Conservation (phyloP, 1,284 basidiomycete genomes). For the Amylostereum areolatum region DNA sequence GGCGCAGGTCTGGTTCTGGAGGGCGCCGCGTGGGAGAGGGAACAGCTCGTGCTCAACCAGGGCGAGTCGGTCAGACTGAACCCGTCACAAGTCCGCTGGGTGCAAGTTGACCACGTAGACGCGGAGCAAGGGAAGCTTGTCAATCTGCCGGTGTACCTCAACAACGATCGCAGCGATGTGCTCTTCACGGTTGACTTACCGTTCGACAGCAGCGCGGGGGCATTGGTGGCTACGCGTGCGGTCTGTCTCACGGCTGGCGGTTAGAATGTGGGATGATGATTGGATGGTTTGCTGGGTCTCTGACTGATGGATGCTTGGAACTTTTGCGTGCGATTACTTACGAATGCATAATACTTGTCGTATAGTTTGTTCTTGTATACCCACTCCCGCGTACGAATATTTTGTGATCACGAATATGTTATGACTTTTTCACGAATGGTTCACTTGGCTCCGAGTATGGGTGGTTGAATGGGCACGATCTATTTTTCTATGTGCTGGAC, state of each 20-base stretch:
- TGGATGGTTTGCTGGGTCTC: too few relatives aligned
- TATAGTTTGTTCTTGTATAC: too few relatives aligned
- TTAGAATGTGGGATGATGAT: conserved; percentile 19
- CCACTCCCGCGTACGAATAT: too few relatives aligned
- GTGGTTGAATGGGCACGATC: too few relatives aligned
- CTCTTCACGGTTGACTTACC: conserved; percentile 82
- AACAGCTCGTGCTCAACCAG: conserved; percentile 72
- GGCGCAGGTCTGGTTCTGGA: conserved; percentile 74
- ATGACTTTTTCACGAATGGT: too few relatives aligned
- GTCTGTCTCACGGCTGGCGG: conserved; percentile 77
- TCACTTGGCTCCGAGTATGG: too few relatives aligned
- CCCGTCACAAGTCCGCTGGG: conserved; percentile 82
- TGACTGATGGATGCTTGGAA: too few relatives aligned
- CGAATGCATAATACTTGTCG: too few relatives aligned
- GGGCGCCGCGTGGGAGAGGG: conserved; percentile 72
- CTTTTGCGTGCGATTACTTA: too few relatives aligned
- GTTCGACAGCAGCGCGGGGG: conserved; percentile 59
- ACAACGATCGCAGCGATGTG: conserved; percentile 84
- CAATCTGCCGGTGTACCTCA: conserved; percentile 88
- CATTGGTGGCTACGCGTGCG: conserved; percentile 72
- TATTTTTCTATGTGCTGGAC: conserved; percentile 12
- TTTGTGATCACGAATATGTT: too few relatives aligned
- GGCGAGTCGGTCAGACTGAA: conserved; percentile 73
- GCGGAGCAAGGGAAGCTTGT: conserved; percentile 36
- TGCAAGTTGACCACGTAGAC: conserved; percentile 52